These are phyloP conservation scores for Madurella mycetomatis DNA, from an alignment of 2,329 filamentous ascomycete genomes.

Conservation along the genomic window DNA sequence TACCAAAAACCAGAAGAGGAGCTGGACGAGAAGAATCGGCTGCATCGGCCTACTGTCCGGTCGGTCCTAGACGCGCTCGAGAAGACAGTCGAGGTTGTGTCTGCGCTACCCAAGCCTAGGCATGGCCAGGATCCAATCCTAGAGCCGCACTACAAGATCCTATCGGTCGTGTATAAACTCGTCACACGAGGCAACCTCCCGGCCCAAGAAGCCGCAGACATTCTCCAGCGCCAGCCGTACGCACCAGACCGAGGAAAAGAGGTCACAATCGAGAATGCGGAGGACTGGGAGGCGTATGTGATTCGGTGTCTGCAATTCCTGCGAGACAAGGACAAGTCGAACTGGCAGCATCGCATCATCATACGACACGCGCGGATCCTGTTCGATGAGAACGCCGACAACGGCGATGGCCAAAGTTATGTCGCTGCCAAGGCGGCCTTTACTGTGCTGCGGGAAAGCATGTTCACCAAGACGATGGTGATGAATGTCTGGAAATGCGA, in stretches of 20 bases:
- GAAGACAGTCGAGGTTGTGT: slow-evolving; percentile 47
- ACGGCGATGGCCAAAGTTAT: slow-evolving; percentile 47
- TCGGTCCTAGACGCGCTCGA: slow-evolving; percentile 48
- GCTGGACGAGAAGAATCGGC: slow-evolving; percentile 42
- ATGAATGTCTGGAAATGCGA: slow-evolving; percentile 96
- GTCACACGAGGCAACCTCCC: slow-evolving; percentile 52
- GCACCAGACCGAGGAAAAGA: slow-evolving; percentile 45
- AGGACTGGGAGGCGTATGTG: slow-evolving; percentile 57
- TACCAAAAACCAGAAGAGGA: slow-evolving; percentile 45
- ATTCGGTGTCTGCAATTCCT: slow-evolving; percentile 48
- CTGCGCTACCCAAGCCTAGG: slow-evolving; percentile 50
- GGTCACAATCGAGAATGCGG: slow-evolving; percentile 52
- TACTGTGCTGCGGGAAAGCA: slow-evolving; percentile 64
- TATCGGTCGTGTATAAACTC: slow-evolving; percentile 77
- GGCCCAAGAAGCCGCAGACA: slow-evolving; percentile 45
- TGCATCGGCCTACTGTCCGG: slow-evolving; percentile 35
- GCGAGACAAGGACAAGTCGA: slow-evolving; percentile 76
- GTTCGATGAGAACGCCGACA: slow-evolving; percentile 39
- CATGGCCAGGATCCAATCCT: slow-evolving; percentile 69
- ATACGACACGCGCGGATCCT: slow-evolving; percentile 62
- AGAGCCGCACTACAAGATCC: slow-evolving; percentile 89
- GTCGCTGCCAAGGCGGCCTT: slow-evolving; percentile 75
- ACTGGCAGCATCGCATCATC: slow-evolving; percentile 93
- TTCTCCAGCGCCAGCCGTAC: slow-evolving; percentile 55
- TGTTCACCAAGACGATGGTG: slow-evolving; percentile 91